Conservation (phyloP, 331 rosid species). For the Rhamnella rubrinervis region DNA sequence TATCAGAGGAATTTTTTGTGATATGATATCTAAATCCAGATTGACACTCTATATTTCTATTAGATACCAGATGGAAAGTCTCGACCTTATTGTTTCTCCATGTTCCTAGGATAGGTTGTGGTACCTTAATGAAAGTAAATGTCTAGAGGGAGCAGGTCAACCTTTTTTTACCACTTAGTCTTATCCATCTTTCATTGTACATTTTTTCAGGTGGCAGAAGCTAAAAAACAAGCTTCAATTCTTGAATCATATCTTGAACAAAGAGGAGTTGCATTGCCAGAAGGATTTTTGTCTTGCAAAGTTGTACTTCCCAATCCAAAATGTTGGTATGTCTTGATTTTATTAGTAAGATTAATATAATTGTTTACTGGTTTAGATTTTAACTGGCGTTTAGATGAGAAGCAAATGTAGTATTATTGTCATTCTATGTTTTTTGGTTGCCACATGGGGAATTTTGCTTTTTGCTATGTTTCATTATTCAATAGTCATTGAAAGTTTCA, state of each 20-base stretch:
- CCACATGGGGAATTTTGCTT: neutral
- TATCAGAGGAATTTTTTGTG: too few species aligned
- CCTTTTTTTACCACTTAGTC: neutral
- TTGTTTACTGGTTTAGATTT: neutral
- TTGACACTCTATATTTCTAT: too few species aligned
- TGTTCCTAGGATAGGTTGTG: too few species aligned
- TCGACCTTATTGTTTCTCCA: too few species aligned
- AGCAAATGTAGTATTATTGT: too few species aligned
- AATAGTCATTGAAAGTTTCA: neutral
- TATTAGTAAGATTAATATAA: neutral
- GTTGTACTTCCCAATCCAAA: constrained; percentile 85
- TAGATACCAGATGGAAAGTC: too few species aligned
- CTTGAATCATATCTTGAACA: constrained; percentile 85
- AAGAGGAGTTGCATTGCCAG: constrained; percentile 75
- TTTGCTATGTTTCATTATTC: neutral
- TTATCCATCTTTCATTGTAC: neutral
- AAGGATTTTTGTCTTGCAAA: constrained; percentile 70
- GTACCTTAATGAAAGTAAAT: too few species aligned
- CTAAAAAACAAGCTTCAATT: constrained; percentile 63
- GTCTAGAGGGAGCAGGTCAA: neutral
- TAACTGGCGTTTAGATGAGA: neutral
- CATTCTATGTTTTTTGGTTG: too few species aligned
- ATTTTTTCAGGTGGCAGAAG: constrained; percentile 58
- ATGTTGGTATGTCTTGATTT: constrained; percentile 51
- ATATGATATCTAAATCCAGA: too few species aligned